phyloP scores from a whole-genome alignment of 2,329 filamentous ascomycete species.

The Penicillium sp. region DNA sequence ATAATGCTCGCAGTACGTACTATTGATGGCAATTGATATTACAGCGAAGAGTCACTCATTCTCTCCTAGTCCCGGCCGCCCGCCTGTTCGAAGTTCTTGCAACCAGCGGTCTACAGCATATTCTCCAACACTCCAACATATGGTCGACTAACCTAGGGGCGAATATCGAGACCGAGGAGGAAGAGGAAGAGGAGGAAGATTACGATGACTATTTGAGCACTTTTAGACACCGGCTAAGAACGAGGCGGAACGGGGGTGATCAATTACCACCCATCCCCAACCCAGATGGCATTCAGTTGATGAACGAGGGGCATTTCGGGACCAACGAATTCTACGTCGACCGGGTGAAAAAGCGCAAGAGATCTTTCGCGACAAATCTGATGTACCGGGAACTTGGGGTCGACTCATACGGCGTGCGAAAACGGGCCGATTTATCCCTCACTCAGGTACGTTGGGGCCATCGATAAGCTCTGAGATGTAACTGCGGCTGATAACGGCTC shows the following conservation, averaged over 20 bases:
- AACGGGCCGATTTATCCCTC: constrained; percentile 64
- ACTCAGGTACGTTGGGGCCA: constrained; percentile 55
- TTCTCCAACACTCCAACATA: constrained; percentile 46
- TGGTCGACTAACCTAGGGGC: constrained; percentile 14
- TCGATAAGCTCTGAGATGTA: neutral
- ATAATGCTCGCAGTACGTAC: constrained; percentile 25
- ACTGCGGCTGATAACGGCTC: neutral
- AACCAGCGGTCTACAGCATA: constrained; percentile 51
- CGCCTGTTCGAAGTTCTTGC: constrained; percentile 57
- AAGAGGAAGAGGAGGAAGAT: constrained; percentile 32
- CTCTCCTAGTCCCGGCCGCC: constrained; percentile 31
- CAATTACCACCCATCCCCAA: constrained; percentile 82
- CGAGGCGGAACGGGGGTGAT: constrained; percentile 45
- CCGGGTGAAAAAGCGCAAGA: constrained; percentile 55
- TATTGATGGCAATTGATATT: neutral
- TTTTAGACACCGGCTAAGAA: constrained; percentile 48
- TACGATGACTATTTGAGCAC: constrained; percentile 26
- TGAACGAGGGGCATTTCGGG: constrained; percentile 80
- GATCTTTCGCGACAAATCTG: constrained; percentile 63
- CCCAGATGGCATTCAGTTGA: constrained; percentile 69
- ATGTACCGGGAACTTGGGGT: constrained; percentile 78
- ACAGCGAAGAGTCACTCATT: constrained; percentile 7
- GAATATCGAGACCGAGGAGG: constrained; percentile 13
- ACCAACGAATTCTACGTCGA: constrained; percentile 57
- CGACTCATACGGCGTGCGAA: constrained; percentile 57